Evolutionary conservation across 352 stramenopile genomes (phyloP), one percentile per base, ranked within the genome.

Genomic region (Phytophthora palmivora): DNA sequence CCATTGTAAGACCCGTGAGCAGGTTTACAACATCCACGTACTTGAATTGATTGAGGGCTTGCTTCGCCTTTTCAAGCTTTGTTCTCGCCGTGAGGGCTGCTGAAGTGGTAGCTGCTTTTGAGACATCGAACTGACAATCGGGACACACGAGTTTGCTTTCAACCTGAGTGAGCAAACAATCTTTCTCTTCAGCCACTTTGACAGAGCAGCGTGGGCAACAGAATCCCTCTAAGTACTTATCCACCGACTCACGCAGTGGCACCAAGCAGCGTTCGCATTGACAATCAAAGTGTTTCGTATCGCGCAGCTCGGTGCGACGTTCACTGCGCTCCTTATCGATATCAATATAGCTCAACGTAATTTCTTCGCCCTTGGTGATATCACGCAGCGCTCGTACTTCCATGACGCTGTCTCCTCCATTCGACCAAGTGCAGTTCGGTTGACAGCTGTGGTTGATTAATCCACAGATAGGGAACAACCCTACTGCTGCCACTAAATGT

Each of bases 271-370:
- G 77, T 22, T 82, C 70, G 45, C 77, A 86, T 3, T 58, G 33
- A 41, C 77, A 86, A 34, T 71, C 57, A 56, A 86, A 86, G 46
- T 86, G 77, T 16, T 86, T 86, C 18, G 77, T 84, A 8, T 72
- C 49, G 1, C 38, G 56, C 26, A 86, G 53, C 18, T 78, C 57
- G n/a, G 63, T 64, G 6, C 63, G 71, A 6, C 77, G 71, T 36
- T 71, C 69, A 3, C 15, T 44, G 4, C 77, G 67, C 33, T 78
- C 63, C 41, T 72, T 70, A 45, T 82, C 69, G 18, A 75, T 73
- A 38, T 83, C 74, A 53, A 86, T 80, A 58, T 86, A 86, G n/a
- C 64, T 76, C 16, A 84, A 21, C 4, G 70, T 78, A 18, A 86
- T 63, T 42, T 86, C 77, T 37, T 82, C 77, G 3, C 69, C 74